Evolutionary conservation across 176 grass and related monocot genomes (phyloP), one percentile per base, ranked within the genome.

Genomic region (Zizania latifolia): DNA sequence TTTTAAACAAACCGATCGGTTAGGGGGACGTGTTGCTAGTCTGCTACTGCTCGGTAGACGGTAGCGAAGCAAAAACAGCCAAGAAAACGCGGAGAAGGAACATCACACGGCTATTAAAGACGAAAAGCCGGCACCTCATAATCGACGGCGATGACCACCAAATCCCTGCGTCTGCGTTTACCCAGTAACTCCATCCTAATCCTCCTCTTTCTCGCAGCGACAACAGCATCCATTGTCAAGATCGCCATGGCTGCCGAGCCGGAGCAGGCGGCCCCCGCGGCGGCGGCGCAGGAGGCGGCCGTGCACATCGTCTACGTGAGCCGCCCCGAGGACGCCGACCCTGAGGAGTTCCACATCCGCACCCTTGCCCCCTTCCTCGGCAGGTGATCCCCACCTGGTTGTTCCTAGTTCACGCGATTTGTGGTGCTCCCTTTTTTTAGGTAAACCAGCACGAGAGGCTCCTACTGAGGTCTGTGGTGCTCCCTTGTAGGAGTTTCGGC

Each of bases 321-420:
- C 78, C 85, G 87, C 62, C 93, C 93, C 16, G 87, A 81, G 62
- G 85, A 19, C 71, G 79, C 45, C 53, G 93, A 97, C 26, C 62
- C 93, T 4, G 90, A 97, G 90, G 93, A 87, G 44, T 97, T 93
- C 81, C 93, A 97, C 87, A 71, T 97, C 85, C 75, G 85, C 66
- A 93, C 90, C 55, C 87, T 97, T 17, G 53, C 71, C 74, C 75
- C 82, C 75, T 76, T 97, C 58, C 35, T 93, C 79, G 93, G 93
- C 73, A 93, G 87, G 93, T 97, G n/a, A 27, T 28, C 58, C 2
- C 0, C 41, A n/a, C 4, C 53, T 16, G 13, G 37, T 27, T n/a
- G 9, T 23, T 22, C 0, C 1, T 13, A 30, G 19, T 31, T 29
- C 56, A 31, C 2, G 41, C 29, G 4, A 15, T 65, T n/a, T n/a